Evolutionary conservation across 352 stramenopile species (phyloP).

Genomic region (Phytophthora litchii): DNA sequence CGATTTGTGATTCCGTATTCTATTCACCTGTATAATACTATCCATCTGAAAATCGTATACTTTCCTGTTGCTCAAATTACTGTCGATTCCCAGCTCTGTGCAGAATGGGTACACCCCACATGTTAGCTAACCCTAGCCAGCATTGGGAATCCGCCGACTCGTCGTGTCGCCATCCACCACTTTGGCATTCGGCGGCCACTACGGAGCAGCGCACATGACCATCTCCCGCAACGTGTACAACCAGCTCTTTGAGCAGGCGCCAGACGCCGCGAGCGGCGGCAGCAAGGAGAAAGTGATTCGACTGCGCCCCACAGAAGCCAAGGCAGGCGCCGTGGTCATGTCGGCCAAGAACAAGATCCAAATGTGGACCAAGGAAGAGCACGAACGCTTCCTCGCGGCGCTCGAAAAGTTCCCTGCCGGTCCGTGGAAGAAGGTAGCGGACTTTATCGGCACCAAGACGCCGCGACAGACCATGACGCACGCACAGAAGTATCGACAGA

Average conservation of each 20-base stretch:
- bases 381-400: conserved; percentile 84
- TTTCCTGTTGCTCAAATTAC: too few species aligned
- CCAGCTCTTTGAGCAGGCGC: conserved; percentile 77
- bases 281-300: conserved; percentile 74
- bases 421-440: conserved; percentile 87
- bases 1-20: too few species aligned
- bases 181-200: conserved; percentile 12
- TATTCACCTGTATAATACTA: too few species aligned
- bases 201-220: conserved; percentile 53
- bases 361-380: conserved; percentile 88
- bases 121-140: conserved; percentile 24
- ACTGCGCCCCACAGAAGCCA: conserved; percentile 77
- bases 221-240: conserved; percentile 87
- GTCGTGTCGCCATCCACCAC: conserved; percentile 33
- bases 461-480: conserved; percentile 94
- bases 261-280: conserved; percentile 27
- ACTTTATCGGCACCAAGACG: conserved; percentile 86
- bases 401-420: conserved; percentile 86
- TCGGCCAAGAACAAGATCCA: conserved; percentile 86
- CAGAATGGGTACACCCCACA: conserved; percentile 38
- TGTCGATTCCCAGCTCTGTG: not conserved
- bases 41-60: too few species aligned
- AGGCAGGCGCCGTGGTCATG: conserved; percentile 76
- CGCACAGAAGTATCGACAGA: conserved; percentile 86
- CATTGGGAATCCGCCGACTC: conserved; percentile 4